Conservation (phyloP, 2,329 filamentous ascomycete species). For the Alternaria triticimaculans region DNA sequence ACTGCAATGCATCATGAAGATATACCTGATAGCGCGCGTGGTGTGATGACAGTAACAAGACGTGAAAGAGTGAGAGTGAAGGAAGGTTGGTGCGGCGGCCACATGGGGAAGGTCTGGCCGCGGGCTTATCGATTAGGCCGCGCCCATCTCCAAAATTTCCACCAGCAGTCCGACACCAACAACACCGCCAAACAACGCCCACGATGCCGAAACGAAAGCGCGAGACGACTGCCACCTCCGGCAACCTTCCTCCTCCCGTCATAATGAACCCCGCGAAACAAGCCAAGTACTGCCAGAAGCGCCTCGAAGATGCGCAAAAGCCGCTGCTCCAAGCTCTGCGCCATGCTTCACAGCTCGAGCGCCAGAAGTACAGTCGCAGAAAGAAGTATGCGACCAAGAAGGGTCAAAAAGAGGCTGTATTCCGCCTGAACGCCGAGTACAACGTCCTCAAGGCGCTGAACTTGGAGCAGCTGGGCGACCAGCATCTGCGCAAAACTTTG, state of each 20-base stretch:
- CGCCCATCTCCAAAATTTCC: conserved; percentile 17
- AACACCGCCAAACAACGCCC: not conserved
- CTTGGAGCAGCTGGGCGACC: conserved; percentile 56
- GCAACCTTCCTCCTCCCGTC: not conserved
- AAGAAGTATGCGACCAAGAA: conserved; percentile 61
- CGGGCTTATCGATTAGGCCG: conserved; percentile 17
- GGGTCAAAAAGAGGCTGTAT: conserved; percentile 56
- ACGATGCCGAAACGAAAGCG: conserved; percentile 48
- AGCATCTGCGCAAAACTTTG: conserved; percentile 64
- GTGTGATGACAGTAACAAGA: not conserved
- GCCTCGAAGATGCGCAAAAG: conserved; percentile 62
- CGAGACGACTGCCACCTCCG: conserved; percentile 19
- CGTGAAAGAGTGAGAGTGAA: not conserved
- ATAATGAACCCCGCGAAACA: conserved; percentile 19
- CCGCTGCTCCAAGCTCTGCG: conserved; percentile 71
- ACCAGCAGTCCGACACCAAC: conserved; percentile 1
- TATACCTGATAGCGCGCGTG: not conserved
- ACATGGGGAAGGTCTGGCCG: not conserved
- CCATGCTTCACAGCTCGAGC: conserved; percentile 75
- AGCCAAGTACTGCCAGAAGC: conserved; percentile 43
- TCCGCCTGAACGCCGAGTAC: conserved; percentile 69
- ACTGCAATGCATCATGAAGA: not conserved
- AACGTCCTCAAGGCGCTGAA: conserved; percentile 65
- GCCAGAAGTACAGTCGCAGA: conserved; percentile 73
- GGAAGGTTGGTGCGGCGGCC: not conserved